A percentile compares a stretch with the other conserved stretches of the same genome.
Evolutionary conservation across 2,329 filamentous ascomycete genomes (phyloP).

Genomic region (Epichloe uncinata): DNA sequence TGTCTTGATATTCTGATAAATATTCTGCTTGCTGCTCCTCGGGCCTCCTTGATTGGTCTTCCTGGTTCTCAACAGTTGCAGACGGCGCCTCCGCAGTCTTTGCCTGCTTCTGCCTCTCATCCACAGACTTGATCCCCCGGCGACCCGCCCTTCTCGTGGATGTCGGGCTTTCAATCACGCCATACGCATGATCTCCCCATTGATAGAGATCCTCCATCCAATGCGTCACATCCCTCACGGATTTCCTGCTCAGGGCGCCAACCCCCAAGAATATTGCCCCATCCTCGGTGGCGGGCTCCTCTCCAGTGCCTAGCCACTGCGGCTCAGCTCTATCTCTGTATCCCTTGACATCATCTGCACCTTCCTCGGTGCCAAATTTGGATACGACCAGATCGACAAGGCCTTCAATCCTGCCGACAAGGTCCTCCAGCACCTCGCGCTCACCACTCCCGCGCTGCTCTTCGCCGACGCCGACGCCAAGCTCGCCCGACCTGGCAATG

Average conservation of each 20-base stretch:
- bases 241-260: slow-evolving; percentile 57
- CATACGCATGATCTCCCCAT: slow-evolving; percentile 75
- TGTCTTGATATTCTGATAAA: neutral
- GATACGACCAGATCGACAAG: slow-evolving; percentile 80
- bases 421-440: slow-evolving; percentile 83
- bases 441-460: slow-evolving; percentile 92
- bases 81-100: neutral
- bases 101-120: neutral
- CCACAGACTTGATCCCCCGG: slow-evolving; percentile 14
- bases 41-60: neutral
- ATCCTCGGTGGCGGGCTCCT: slow-evolving; percentile 56
- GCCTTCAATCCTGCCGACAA: slow-evolving; percentile 66
- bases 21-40: neutral
- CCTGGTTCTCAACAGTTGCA: neutral
- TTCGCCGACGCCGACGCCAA: slow-evolving; percentile 88
- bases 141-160: slow-evolving; percentile 41
- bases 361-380: slow-evolving; percentile 51
- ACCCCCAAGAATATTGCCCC: slow-evolving; percentile 78
- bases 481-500: slow-evolving; percentile 76
- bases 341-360: slow-evolving; percentile 13
- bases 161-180: slow-evolving; percentile 64
- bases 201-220: slow-evolving; percentile 86
- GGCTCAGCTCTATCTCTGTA: slow-evolving; percentile 9
- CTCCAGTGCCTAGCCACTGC: slow-evolving; percentile 62
- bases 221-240: slow-evolving; percentile 57